phyloP scores from a whole-genome alignment of 768 basidiomycete species.

The Tricholomella constricta region DNA sequence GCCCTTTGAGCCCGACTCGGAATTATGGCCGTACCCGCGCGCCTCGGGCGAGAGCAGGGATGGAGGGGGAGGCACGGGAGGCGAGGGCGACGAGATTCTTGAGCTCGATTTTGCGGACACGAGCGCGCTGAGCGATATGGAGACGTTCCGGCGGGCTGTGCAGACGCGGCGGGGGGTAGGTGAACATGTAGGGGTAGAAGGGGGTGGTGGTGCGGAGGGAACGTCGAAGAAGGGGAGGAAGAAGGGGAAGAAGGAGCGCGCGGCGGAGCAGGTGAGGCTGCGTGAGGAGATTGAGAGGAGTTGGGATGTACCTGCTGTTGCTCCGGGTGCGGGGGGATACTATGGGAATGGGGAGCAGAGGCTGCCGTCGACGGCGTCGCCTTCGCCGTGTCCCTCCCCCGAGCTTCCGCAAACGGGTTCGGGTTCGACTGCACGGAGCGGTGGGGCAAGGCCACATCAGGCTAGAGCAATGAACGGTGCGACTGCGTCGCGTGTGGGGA shows the following conservation, averaged over 20 bases:
- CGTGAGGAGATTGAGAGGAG: slow-evolving; percentile 57
- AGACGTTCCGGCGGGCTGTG: slow-evolving; percentile 46
- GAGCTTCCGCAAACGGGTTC: not conserved
- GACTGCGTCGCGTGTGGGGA: slow-evolving; percentile 12
- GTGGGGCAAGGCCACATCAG: too few relatives aligned
- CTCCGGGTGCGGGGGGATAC: slow-evolving; percentile 6
- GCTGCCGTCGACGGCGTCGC: slow-evolving; percentile 14
- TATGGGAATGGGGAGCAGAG: slow-evolving; percentile 8
- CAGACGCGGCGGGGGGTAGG: not conserved
- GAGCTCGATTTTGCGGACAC: slow-evolving; percentile 79
- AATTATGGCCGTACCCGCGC: slow-evolving; percentile 72
- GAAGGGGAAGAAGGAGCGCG: slow-evolving; percentile 32
- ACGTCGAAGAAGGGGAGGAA: slow-evolving; percentile 23
- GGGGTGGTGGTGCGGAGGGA: not conserved
- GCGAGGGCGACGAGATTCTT: slow-evolving; percentile 63
- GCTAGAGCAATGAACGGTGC: slow-evolving; percentile 4
- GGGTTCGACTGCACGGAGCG: not conserved
- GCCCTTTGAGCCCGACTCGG: slow-evolving; percentile 64
- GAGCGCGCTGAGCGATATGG: slow-evolving; percentile 69
- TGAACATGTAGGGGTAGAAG: not conserved
- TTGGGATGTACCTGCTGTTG: slow-evolving; percentile 54
- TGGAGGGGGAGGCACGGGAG: slow-evolving; percentile 25
- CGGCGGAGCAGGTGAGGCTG: slow-evolving; percentile 41
- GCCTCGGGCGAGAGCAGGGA: slow-evolving; percentile 39
- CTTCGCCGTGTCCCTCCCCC: slow-evolving; percentile 15